Conservation (phyloP, 768 basidiomycete species). For the Mycena galopus region DNA sequence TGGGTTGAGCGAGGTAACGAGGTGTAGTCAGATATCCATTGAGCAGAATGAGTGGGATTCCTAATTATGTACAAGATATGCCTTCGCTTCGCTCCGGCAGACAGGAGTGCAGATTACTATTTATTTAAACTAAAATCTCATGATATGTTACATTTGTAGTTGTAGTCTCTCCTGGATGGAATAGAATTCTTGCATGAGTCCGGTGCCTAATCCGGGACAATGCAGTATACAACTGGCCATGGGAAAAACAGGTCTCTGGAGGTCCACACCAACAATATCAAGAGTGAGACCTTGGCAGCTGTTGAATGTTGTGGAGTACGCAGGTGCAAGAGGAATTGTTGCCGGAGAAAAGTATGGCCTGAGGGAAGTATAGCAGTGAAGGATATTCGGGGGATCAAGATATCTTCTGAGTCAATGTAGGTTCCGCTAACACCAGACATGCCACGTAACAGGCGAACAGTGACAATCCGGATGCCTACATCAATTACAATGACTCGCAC, state of each 20-base stretch:
- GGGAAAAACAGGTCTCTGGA: conserved; percentile 51
- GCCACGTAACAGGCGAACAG: background rate
- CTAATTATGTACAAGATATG: background rate
- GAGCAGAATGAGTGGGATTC: no score
- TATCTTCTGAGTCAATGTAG: background rate
- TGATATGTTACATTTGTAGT: conserved; percentile 17
- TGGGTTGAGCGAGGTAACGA: no score
- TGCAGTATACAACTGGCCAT: conserved; percentile 43
- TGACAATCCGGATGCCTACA: conserved; percentile 34
- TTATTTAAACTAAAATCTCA: conserved; percentile 3
- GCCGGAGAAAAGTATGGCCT: conserved; percentile 47
- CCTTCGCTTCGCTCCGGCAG: background rate
- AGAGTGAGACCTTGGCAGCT: conserved; percentile 58
- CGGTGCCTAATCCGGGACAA: background rate
- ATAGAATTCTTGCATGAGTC: background rate
- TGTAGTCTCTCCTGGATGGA: background rate
- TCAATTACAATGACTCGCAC: conserved; percentile 48
- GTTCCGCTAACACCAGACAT: background rate
- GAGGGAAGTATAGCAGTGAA: conserved; percentile 31
- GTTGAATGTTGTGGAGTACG: conserved; percentile 58
- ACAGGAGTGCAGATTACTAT: background rate
- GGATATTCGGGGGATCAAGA: background rate
- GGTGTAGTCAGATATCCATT: no score
- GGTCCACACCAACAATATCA: conserved; percentile 53
- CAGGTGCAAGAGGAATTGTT: conserved; percentile 53